Conservation (phyloP, 257 asterid species). For the Coffea eugenioides region DNA sequence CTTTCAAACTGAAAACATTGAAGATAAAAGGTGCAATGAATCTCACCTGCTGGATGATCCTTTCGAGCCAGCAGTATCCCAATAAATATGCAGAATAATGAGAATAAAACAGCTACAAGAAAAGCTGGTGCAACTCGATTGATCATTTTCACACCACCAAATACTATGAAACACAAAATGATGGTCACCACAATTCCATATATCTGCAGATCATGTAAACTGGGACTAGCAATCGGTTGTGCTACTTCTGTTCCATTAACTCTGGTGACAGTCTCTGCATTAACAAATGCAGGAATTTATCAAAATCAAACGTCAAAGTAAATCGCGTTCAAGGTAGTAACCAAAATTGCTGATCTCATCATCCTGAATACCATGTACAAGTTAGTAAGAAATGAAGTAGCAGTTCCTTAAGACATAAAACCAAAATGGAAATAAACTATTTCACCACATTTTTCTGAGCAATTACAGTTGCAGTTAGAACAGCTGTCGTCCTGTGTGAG, state of each 20-base stretch:
- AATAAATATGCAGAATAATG: constrained; percentile 78
- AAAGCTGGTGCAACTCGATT: constrained; percentile 99
- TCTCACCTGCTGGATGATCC: constrained; percentile 65
- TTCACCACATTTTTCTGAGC: background rate
- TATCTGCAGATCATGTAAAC: constrained; percentile 91
- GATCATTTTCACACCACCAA: constrained; percentile 97
- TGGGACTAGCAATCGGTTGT: constrained; percentile 87
- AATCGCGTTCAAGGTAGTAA: constrained; percentile 7
- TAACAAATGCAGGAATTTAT: constrained; percentile 31
- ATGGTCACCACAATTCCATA: constrained; percentile 93
- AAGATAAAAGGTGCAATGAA: constrained; percentile 17
- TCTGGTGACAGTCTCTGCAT: constrained; percentile 65
- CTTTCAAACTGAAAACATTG: background rate
- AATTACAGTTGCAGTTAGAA: background rate
- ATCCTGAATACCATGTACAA: background rate
- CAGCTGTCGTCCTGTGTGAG: background rate
- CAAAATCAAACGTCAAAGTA: constrained; percentile 10
- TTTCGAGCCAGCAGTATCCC: constrained; percentile 77
- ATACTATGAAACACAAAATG: constrained; percentile 88
- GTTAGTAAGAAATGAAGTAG: background rate
- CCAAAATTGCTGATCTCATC: background rate
- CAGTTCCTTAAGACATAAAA: background rate
- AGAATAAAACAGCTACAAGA: constrained; percentile 83
- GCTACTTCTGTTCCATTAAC: constrained; percentile 77
- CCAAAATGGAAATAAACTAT: background rate